Base-by-base conservation (phyloP, 73 alveolate genomes). In the Vitrella brassicaformis region DNA sequence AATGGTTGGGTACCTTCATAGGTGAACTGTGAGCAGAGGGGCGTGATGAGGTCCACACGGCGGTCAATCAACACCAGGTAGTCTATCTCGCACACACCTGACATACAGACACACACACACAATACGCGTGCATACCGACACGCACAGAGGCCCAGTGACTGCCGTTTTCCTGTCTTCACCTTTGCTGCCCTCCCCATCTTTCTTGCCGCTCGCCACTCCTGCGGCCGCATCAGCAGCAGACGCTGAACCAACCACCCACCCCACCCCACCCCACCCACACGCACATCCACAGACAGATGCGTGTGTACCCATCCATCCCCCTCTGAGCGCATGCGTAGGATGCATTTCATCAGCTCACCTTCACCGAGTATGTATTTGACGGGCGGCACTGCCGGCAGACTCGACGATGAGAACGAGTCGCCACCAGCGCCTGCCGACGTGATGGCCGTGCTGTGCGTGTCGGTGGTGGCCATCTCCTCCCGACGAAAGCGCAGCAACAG, bases 1-100 rank as follows among this genome's bases (percentile, higher is more conserved):
- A n/a, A n/a, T n/a, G n/a, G 56, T 14, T 14, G 56, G 14, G 30
- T 27, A 19, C 78, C 84, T 78, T 77, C 76, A 78, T 77, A 77
- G 72, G 84, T 77, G 67, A 77, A 77, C 68, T 68, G 84, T 29
- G 84, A 68, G 71, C 76, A 68, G 27, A 77, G 78, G 29, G 68
- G 76, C 31, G 84, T 66, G 68, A 47, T 46, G 47, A 77, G 76
- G 47, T 77, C 84, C 66, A 77, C 84, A 27, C 84, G 77, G 4
- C 84, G 71, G 67, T 77, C 84, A 67, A 77, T 39, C 22, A 39
- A 14, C 56, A 39, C 56, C 22, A 14, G 22, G 22, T 8, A 4
- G 22, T 39, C 56, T 4, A 39, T 39, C 56, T 39, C 56, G 22
- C 56, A 39, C 22, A 39, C 56, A 14, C 56, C 56, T 14, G 56